A percentile compares a stretch with the other conserved stretches of the same genome.
Evolutionary conservation across 2,329 filamentous ascomycete species (phyloP).

Genomic region (Penicillium sp.): DNA sequence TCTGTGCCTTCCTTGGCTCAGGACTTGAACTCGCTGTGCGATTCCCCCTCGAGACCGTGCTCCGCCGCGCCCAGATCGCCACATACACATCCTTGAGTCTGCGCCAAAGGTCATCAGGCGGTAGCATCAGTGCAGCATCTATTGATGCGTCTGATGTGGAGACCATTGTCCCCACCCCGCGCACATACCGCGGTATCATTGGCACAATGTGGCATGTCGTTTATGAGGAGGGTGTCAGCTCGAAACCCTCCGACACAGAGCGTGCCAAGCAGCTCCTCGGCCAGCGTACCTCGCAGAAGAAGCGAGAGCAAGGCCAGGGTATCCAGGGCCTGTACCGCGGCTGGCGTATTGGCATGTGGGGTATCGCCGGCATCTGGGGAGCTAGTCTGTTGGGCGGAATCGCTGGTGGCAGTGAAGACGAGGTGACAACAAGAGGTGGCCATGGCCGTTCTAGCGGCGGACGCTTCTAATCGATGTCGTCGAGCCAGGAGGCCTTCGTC

Average conservation of each 20-base stretch:
- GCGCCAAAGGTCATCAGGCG: slow-evolving; percentile 34
- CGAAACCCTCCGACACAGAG: slow-evolving; percentile 48
- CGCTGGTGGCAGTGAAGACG: slow-evolving; percentile 39
- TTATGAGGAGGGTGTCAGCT: slow-evolving; percentile 69
- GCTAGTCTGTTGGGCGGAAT: slow-evolving; percentile 46
- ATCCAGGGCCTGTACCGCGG: slow-evolving; percentile 58
- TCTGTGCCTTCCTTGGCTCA: slow-evolving; percentile 79
- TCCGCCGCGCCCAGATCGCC: slow-evolving; percentile 81
- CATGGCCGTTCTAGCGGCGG: slow-evolving; percentile 30
- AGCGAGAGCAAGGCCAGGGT: slow-evolving; percentile 55
- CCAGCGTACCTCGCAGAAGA: slow-evolving; percentile 41
- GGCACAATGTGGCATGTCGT: slow-evolving; percentile 88
- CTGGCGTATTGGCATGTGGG: slow-evolving; percentile 58
- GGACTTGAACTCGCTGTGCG: slow-evolving; percentile 79
- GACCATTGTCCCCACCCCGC: slow-evolving; percentile 72
- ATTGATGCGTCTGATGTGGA: slow-evolving; percentile 50
- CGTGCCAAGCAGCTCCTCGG: slow-evolving; percentile 36
- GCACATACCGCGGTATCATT: slow-evolving; percentile 80
- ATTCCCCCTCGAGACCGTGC: slow-evolving; percentile 85
- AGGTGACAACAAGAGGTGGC: slow-evolving; percentile 28
- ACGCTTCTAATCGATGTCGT: slow-evolving; percentile 28
- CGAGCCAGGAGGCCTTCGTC: background rate
- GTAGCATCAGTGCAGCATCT: slow-evolving; percentile 22
- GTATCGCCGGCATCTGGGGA: slow-evolving; percentile 57
- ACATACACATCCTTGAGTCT: slow-evolving; percentile 61